Evolutionary conservation across 208 protist species (phyloP).

Genomic region (Crithidia fasciculata): DNA sequence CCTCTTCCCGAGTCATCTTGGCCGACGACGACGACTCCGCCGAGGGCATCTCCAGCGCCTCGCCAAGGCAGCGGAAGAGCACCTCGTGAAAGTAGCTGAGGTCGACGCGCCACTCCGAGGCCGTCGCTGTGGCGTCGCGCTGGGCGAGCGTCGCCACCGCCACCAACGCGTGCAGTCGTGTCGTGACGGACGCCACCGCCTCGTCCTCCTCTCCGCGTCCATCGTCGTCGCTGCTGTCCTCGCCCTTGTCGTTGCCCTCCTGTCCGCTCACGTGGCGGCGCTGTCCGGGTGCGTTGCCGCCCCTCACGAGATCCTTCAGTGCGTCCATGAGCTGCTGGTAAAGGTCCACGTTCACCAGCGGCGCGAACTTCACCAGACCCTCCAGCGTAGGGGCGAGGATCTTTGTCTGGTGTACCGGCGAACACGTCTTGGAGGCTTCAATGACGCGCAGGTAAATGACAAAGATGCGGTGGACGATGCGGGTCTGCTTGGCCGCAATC

Average conservation of each 20-base stretch:
- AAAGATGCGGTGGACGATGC: conserved; percentile 90
- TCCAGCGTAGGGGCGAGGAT: conserved; percentile 90
- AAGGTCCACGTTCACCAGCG: conserved; percentile 90
- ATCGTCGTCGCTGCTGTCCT: neutral
- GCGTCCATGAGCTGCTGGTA: conserved; percentile 90
- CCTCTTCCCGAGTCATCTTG: conserved; percentile 69
- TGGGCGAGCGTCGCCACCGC: conserved; percentile 89
- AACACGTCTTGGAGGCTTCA: conserved; percentile 86
- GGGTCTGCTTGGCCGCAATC: conserved; percentile 86
- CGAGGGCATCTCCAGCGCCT: conserved; percentile 78
- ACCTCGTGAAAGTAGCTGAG: conserved; percentile 94
- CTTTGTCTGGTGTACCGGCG: conserved; percentile 84
- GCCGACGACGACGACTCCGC: conserved; percentile 47
- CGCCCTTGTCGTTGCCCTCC: conserved; percentile 3
- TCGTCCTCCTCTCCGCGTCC: conserved; percentile 45
- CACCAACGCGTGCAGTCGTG: conserved; percentile 89
- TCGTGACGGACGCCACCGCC: conserved; percentile 71
- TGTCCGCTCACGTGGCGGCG: neutral
- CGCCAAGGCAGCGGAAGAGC: conserved; percentile 82
- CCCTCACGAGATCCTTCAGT: conserved; percentile 87
- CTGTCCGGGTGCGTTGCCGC: conserved; percentile 6
- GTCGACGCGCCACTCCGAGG: conserved; percentile 89
- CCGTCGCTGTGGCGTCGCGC: conserved; percentile 80
- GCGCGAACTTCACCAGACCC: conserved; percentile 92
- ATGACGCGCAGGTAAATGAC: conserved; percentile 92